Percentiles rank a stretch among this genome's conserved stretches.
phyloP scores from a whole-genome alignment of 148 eudicot genomes.

The Cornus kousa region DNA sequence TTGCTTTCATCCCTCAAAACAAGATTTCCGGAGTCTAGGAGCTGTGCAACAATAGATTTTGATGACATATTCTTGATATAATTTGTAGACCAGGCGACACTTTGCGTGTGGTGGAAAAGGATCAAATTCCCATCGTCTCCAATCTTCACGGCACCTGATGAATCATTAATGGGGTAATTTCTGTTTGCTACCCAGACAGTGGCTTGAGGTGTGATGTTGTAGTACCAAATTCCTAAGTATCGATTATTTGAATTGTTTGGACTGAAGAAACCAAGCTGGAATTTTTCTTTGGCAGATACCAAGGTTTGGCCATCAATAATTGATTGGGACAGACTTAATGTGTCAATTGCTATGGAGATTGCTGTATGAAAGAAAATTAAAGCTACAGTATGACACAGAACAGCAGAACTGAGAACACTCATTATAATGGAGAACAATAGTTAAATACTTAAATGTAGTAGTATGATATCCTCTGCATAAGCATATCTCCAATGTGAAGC shows the following conservation, averaged over 20 bases:
- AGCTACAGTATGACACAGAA: not conserved
- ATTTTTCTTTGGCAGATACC: not conserved
- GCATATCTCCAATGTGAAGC: too few relatives aligned
- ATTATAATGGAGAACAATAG: not conserved
- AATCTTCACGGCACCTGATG: conserved; percentile 1
- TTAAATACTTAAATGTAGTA: too few relatives aligned
- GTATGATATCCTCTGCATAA: too few relatives aligned
- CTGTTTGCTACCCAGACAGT: conserved; percentile 13
- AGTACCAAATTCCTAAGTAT: conserved; percentile 11
- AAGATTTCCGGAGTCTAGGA: conserved; percentile 14
- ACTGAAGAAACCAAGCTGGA: conserved; percentile 8
- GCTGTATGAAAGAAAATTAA: not conserved
- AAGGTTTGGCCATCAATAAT: not conserved
- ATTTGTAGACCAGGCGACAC: not conserved
- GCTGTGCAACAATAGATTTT: not conserved
- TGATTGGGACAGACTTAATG: not conserved
- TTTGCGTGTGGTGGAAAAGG: not conserved
- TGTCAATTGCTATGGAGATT: not conserved
- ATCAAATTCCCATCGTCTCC: not conserved
- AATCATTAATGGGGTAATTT: not conserved
- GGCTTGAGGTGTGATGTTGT: not conserved
- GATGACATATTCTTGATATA: not conserved
- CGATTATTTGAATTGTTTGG: not conserved
- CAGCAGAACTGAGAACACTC: not conserved
- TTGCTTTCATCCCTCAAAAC: not conserved